Base-by-base conservation (phyloP, 352 stramenopile species). In the Phytophthora pseudosyringae region DNA sequence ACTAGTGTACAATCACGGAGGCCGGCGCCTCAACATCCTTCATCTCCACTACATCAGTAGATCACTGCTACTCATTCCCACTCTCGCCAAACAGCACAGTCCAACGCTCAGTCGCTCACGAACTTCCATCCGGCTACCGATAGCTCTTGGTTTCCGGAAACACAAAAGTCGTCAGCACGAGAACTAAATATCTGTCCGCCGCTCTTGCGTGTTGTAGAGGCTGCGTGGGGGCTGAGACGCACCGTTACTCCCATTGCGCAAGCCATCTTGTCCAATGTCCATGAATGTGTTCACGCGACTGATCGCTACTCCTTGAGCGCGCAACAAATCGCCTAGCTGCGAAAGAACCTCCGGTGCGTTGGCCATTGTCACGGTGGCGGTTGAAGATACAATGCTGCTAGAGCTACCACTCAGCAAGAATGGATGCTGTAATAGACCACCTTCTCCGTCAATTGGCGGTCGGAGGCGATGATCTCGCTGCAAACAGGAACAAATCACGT, bases 401-500 rank as follows among this genome's bases (percentile, higher is more conserved):
- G 65, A 67, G 26, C 65, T 58, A 13, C 59, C 59, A 54, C 66
- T 81, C 31, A 68, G 76, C 26, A 96, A 52, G 44, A 97, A 98
- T 40, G 82, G 75, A 59, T 98, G 90, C n/a, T 86, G 72, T 32
- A 98, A 68, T 45, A 98, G 65, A 8, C 91, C 88, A 39, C 71
- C 59, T 5, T 79, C 67, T 3, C 89, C 90, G 16, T 90, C 88
- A 41, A 98, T 98, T 15, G 84, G 75, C 12, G 88, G 83, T 26
- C 93, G 78, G 18, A 62, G 62, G 5, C 81, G 77, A 36, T 96
- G 91, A 40, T 98, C 85, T 28, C 89, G 74, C 48, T 94, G 83
- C 55, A 98, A 63, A 57, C 92, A 98, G 39, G 76, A 80, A 11
- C 87, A 75, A 36, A 98, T 91, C n/a, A 95, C 91, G 48, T 95